Evolutionary conservation across 352 stramenopile species (phyloP).

Genomic region (Globisporangium heterothallicum): DNA sequence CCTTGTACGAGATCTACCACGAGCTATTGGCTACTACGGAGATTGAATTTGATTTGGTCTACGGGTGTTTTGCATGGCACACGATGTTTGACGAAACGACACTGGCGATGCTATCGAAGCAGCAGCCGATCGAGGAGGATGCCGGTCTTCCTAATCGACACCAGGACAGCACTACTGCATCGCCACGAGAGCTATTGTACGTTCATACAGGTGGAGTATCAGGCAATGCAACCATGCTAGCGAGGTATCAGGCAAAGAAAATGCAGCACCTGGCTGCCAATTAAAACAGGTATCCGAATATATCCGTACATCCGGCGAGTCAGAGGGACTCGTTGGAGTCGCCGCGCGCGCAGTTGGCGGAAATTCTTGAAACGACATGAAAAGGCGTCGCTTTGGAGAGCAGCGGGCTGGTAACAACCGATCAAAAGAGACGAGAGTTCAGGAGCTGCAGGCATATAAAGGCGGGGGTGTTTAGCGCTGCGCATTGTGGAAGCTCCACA

Average conservation of each 20-base stretch:
- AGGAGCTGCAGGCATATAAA: no score
- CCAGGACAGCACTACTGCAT: no score
- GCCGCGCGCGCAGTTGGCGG: neutral
- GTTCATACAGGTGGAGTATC: slow-evolving; percentile 74
- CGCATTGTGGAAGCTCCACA: no score
- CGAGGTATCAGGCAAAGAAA: slow-evolving; percentile 40
- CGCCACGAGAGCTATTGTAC: slow-evolving; percentile 63
- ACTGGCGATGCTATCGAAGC: slow-evolving; percentile 21
- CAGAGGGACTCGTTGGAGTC: neutral
- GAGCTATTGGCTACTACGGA: slow-evolving; percentile 52
- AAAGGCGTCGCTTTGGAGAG: slow-evolving; percentile 2
- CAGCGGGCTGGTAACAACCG: neutral
- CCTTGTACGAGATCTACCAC: slow-evolving; percentile 51
- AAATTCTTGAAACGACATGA: slow-evolving; percentile 8
- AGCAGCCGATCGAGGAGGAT: no score
- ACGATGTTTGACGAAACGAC: slow-evolving; percentile 57
- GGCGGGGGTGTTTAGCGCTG: no score
- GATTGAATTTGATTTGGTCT: slow-evolving; percentile 75
- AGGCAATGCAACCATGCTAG: slow-evolving; percentile 71
- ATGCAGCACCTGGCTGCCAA: slow-evolving; percentile 4
- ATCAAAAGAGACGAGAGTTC: neutral
- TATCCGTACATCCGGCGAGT: neutral
- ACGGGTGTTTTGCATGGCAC: slow-evolving; percentile 71
- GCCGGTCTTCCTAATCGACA: no score
- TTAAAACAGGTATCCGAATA: neutral